A percentile compares a stretch with the other conserved stretches of the same genome.
Evolutionary conservation across 345 rosid species (phyloP).

Genomic region (Eucalyptus fibrosa): DNA sequence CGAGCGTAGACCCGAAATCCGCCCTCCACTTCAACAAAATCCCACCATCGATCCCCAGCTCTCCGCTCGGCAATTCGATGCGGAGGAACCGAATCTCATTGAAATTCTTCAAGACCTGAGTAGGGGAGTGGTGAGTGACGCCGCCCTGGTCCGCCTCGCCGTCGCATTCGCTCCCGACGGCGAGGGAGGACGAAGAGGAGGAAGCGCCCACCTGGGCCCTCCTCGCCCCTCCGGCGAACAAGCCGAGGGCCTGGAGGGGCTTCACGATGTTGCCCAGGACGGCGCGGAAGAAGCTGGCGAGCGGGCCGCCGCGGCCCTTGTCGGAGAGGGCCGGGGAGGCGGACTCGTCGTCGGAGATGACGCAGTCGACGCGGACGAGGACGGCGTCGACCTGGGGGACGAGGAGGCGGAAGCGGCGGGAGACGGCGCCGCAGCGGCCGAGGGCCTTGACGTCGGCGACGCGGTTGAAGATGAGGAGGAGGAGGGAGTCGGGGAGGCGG

Average conservation of each 20-base stretch:
- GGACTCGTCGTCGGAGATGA: slow-evolving; percentile 76
- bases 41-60: slow-evolving; percentile 79
- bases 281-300: slow-evolving; percentile 40
- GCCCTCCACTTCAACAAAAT: slow-evolving; percentile 90
- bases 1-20: slow-evolving; percentile 88
- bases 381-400: slow-evolving; percentile 82
- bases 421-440: slow-evolving; percentile 86
- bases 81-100: slow-evolving; percentile 78
- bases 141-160: slow-evolving; percentile 69
- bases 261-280: slow-evolving; percentile 62
- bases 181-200: background rate
- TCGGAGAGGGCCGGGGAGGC: slow-evolving; percentile 18
- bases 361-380: slow-evolving; percentile 82
- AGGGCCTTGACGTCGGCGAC: slow-evolving; percentile 91
- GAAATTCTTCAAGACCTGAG: slow-evolving; percentile 84
- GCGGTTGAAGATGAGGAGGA: slow-evolving; percentile 64
- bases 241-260: slow-evolving; percentile 67
- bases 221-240: slow-evolving; percentile 56
- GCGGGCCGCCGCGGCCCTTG: slow-evolving; percentile 42
- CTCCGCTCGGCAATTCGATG: slow-evolving; percentile 83
- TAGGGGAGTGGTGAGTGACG: slow-evolving; percentile 92
- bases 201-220: background rate
- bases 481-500: slow-evolving; percentile 68
- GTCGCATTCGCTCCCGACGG: slow-evolving; percentile 34
- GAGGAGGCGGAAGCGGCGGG: slow-evolving; percentile 62